A percentile compares a stretch with the other conserved stretches of the same genome.
phyloP scores from a whole-genome alignment of 352 stramenopile species.

The Phytopythium delawarense region DNA sequence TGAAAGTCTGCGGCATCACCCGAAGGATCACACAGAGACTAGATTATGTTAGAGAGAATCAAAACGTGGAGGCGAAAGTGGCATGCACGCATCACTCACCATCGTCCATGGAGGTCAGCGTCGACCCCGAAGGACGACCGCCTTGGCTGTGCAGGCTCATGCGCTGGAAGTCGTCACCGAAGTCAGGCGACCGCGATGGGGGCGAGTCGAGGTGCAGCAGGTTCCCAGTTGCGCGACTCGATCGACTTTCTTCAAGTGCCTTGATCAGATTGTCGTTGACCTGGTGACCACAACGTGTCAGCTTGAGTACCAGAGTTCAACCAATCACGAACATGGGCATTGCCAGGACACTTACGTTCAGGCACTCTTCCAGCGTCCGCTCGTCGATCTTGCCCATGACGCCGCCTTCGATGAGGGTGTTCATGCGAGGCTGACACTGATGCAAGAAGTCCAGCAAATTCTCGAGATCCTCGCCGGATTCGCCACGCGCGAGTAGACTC shows the following conservation, averaged over 20 bases:
- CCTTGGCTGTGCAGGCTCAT: slow-evolving; percentile 25
- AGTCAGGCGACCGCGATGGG: slow-evolving; percentile 19
- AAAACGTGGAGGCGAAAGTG: not conserved
- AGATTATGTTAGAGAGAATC: not conserved
- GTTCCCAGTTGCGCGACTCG: slow-evolving; percentile 24
- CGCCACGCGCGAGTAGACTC: slow-evolving; percentile 28
- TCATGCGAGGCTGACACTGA: slow-evolving; percentile 85
- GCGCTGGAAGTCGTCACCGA: slow-evolving; percentile 19
- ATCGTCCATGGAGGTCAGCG: slow-evolving; percentile 37
- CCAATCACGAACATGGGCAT: not conserved
- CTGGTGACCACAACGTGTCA: slow-evolving; percentile 20
- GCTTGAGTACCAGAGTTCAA: not conserved
- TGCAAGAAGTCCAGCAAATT: slow-evolving; percentile 77
- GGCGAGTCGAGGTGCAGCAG: slow-evolving; percentile 69
- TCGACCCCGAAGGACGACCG: slow-evolving; percentile 14
- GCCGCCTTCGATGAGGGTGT: slow-evolving; percentile 83
- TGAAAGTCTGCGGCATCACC: slow-evolving; percentile 34
- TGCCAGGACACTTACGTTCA: slow-evolving; percentile 46
- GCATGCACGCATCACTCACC: slow-evolving; percentile 20
- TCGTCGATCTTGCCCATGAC: slow-evolving; percentile 85
- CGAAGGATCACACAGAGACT: slow-evolving; percentile 4
- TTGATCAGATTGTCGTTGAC: slow-evolving; percentile 84
- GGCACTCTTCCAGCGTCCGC: slow-evolving; percentile 67
- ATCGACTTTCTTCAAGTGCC: slow-evolving; percentile 53
- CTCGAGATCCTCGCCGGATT: slow-evolving; percentile 44